A percentile compares a stretch with the other conserved stretches of the same genome.
These are phyloP conservation scores for Paralagenidium karlingii DNA, from an alignment of 352 stramenopile genomes.

Conservation along the genomic window DNA sequence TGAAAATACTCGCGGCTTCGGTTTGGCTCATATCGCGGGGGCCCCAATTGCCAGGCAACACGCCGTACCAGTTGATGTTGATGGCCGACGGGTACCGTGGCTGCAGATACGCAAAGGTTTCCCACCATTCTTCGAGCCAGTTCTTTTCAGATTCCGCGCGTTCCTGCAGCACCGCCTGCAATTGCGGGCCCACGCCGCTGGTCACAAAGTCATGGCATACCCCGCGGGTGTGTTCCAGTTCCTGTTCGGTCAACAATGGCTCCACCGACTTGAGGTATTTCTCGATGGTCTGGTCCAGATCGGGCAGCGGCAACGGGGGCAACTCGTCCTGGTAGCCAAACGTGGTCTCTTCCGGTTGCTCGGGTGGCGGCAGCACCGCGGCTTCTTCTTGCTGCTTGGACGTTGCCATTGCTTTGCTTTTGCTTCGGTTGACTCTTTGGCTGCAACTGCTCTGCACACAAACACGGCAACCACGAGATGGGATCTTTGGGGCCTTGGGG, in stretches of 20 bases:
- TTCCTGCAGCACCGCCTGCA: constrained; percentile 85
- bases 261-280: constrained; percentile 88
- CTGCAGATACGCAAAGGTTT: constrained; percentile 94
- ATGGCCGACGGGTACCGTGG: constrained; percentile 90
- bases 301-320: constrained; percentile 86
- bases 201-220: constrained; percentile 86
- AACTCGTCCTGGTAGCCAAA: constrained; percentile 81
- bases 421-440: too few species aligned
- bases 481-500: too few species aligned
- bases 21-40: constrained; percentile 87
- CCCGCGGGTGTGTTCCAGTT: constrained; percentile 86
- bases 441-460: too few species aligned
- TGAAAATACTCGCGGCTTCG: constrained; percentile 80
- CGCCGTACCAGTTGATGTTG: constrained; percentile 97
- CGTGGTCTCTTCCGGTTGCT: constrained; percentile 27
- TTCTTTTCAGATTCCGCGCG: constrained; percentile 74
- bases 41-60: constrained; percentile 88
- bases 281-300: constrained; percentile 88
- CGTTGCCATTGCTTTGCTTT: too few species aligned
- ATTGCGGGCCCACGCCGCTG: constrained; percentile 72
- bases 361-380: too few species aligned
- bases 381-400: too few species aligned
- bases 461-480: too few species aligned
- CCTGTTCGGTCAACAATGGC: constrained; percentile 70
- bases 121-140: constrained; percentile 94